Conservation (phyloP, 164 flowering plant genomes). For the Aristolochia contorta region DNA sequence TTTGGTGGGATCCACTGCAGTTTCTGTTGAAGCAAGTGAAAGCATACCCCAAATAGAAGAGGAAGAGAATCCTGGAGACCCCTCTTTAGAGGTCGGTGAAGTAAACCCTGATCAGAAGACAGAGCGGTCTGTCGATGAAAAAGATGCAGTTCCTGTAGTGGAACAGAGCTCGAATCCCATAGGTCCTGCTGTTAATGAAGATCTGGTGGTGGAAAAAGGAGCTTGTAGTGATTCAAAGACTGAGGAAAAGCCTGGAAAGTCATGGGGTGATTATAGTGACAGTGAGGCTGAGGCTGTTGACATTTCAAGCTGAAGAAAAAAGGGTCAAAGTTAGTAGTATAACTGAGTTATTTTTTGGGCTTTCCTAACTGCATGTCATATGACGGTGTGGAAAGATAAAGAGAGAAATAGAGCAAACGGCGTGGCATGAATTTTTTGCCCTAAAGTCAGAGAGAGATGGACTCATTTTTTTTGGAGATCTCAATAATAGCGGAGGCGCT, state of each 20-base stretch:
- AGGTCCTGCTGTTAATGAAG: slow-evolving; percentile 2
- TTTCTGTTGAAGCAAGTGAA: neutral
- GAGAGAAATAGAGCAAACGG: neutral
- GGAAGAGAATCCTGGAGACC: slow-evolving; percentile 11
- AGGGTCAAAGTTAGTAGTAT: neutral
- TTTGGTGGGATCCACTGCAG: slow-evolving; percentile 25
- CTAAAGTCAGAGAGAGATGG: neutral
- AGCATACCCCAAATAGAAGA: neutral
- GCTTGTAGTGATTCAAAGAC: slow-evolving; percentile 8
- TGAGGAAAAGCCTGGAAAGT: slow-evolving; percentile 35
- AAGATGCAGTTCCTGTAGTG: slow-evolving; percentile 7
- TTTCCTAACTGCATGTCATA: neutral
- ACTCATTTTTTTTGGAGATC: neutral
- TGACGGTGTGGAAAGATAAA: neutral
- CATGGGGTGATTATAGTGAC: slow-evolving; percentile 89
- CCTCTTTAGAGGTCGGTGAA: slow-evolving; percentile 8
- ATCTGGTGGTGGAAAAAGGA: slow-evolving; percentile 16
- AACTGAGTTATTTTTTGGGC: neutral
- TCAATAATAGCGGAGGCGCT: neutral
- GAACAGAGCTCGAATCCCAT: slow-evolving; percentile 21
- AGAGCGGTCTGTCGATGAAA: slow-evolving; percentile 18
- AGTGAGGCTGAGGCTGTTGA: slow-evolving; percentile 54
- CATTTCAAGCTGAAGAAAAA: slow-evolving; percentile 26
- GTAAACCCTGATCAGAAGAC: slow-evolving; percentile 13
- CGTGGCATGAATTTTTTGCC: neutral